phyloP scores from a whole-genome alignment of 768 basidiomycete genomes.

The Auriscalpium microsporum region DNA sequence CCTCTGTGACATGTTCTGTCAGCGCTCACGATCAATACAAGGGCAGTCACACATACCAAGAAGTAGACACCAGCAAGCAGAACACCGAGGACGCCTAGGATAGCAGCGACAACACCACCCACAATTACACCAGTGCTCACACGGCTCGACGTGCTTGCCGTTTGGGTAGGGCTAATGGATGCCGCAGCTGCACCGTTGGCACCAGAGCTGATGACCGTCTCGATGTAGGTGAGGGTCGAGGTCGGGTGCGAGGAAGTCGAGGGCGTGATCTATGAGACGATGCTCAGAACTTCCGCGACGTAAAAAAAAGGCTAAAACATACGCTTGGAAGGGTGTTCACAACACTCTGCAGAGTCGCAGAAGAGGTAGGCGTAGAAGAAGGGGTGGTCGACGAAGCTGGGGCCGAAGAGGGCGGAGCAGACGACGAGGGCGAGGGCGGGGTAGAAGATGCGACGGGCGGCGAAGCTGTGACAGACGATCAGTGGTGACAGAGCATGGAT shows the following conservation, averaged over 20 bases:
- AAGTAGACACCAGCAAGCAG: constrained; percentile 27
- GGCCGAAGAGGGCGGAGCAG: background rate
- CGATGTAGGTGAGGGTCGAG: background rate
- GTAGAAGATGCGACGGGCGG: background rate
- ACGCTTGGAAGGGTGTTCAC: background rate
- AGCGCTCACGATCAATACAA: background rate
- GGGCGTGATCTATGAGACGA: background rate
- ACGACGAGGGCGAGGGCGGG: background rate
- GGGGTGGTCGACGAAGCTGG: background rate
- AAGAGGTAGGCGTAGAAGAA: background rate
- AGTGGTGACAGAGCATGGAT: background rate
- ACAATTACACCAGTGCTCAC: constrained; percentile 21
- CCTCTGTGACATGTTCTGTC: constrained; percentile 6
- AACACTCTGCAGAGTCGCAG: background rate
- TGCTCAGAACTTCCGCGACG: background rate
- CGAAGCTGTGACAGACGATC: background rate
- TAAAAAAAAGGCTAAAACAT: background rate
- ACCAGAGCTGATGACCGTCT: background rate
- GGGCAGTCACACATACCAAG: constrained; percentile 21
- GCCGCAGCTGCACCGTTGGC: constrained; percentile 1
- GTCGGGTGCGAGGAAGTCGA: background rate
- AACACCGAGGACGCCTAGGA: constrained; percentile 26
- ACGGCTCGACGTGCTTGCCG: constrained; percentile 5
- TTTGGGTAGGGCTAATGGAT: background rate
- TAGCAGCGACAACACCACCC: constrained; percentile 28